These are phyloP conservation scores for Fomitopsis palustris DNA, from an alignment of 1,284 basidiomycete species.

Conservation along the genomic window DNA sequence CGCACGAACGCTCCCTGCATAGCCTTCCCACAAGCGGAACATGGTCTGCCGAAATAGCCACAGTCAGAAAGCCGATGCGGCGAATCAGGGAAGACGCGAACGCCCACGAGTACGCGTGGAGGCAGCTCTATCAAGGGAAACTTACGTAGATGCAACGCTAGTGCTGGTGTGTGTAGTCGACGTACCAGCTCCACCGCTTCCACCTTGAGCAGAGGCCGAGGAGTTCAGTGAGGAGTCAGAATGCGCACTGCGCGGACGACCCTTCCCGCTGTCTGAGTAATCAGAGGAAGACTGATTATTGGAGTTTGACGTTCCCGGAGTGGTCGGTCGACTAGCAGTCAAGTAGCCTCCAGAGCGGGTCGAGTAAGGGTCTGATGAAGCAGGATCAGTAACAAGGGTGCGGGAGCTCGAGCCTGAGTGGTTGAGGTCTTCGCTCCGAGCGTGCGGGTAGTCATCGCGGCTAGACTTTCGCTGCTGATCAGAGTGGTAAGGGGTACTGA, in stretches of 20 bases:
- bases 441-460: constrained; percentile 40
- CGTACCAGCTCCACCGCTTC: constrained; percentile 42
- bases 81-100: constrained; percentile 18
- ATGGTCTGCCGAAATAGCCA: constrained; percentile 41
- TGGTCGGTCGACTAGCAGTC: constrained; percentile 47
- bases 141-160: constrained; percentile 29
- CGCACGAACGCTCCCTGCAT: constrained; percentile 97
- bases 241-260: constrained; percentile 38
- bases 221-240: constrained; percentile 50
- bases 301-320: constrained; percentile 46
- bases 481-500: constrained; percentile 48
- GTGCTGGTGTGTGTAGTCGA: constrained; percentile 37
- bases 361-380: constrained; percentile 20
- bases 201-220: constrained; percentile 38
- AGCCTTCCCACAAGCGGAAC: constrained; percentile 68
- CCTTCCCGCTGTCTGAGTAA: constrained; percentile 40
- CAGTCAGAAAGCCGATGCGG: constrained; percentile 5
- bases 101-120: background rate
- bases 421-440: constrained; percentile 71
- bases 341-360: constrained; percentile 47
- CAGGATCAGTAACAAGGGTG: constrained; percentile 16
- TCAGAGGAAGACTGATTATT: constrained; percentile 47
- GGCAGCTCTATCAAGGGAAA: constrained; percentile 16
- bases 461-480: constrained; percentile 44
- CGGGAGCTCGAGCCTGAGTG: constrained; percentile 35